Evolutionary conservation across 352 stramenopile genomes (phyloP).

Genomic region (Pilasporangium apinafurcum): DNA sequence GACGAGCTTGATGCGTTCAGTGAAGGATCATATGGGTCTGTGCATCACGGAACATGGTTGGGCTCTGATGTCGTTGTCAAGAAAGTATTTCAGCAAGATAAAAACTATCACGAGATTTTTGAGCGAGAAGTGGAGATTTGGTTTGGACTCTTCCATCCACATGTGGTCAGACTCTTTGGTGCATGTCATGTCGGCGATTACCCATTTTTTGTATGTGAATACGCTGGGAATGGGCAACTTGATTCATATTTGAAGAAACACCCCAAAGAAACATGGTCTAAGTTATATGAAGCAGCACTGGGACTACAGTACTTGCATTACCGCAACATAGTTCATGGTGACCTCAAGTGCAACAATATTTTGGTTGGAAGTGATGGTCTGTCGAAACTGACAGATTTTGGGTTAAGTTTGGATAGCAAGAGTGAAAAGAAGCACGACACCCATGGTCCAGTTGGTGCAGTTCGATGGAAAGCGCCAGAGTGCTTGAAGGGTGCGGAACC

Average conservation of each 20-base stretch:
- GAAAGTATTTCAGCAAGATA: too few species aligned
- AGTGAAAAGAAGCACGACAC: not conserved
- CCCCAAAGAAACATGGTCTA: not conserved
- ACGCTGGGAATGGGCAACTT: not conserved
- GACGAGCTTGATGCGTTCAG: not conserved
- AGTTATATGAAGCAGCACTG: constrained; percentile 5
- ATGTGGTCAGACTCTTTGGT: constrained; percentile 16
- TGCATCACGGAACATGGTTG: not conserved
- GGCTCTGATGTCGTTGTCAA: constrained; percentile 1
- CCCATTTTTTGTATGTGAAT: constrained; percentile 10
- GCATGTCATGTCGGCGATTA: constrained; percentile 8
- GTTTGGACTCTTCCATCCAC: constrained; percentile 7
- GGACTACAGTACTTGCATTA: constrained; percentile 27
- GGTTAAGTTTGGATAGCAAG: constrained; percentile 5
- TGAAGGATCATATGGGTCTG: not conserved
- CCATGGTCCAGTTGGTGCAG: not conserved
- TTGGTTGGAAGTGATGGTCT: constrained; percentile 29
- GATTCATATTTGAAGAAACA: constrained; percentile 1
- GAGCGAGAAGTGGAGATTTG: constrained; percentile 10
- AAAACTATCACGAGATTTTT: constrained; percentile 1
- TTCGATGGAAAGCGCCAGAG: constrained; percentile 11
- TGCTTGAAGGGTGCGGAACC: not conserved
- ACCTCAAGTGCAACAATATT: constrained; percentile 3
- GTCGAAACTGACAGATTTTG: constrained; percentile 19
- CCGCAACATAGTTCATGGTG: not conserved